Base-by-base conservation (phyloP, 176 grass and related monocot species). In the Oryza meridionalis region DNA sequence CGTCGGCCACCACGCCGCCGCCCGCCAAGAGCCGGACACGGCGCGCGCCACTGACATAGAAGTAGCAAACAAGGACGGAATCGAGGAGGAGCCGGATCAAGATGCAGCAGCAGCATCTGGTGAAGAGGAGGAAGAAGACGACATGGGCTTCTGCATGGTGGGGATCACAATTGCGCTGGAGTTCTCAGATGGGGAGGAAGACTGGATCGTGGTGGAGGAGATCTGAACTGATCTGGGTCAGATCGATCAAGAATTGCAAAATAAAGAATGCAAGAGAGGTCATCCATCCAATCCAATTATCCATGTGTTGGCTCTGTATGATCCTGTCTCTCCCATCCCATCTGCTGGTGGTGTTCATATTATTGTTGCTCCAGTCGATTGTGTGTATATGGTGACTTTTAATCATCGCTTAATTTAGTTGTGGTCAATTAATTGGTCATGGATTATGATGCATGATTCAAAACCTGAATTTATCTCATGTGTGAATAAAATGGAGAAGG, bases 181-280 rank as follows among this genome's bases (percentile, higher is more conserved):
- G 66, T 98, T 76, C 74, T 93, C 89, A 10, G 91, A 92, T 61
- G 91, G 77, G 14, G 96, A 98, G 67, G 96, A 95, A 83, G 96
- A 92, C 88, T 98, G 96, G 96, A 88, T 98, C 84, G 85, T 98
- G 76, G 93, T 97, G 86, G 86, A 89, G 27, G 95, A 94, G 90
- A 97, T 59, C 17, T 1, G 12, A 29, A 55, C 21, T 9, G 10
- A n/a, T 37, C 35, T 31, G 0, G 35, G 35, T 65, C 21, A 3
- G 15, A 14, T 82, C 47, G 0, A 53, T 64, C 69, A 47, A 26
- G 24, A 7, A 16, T 33, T 88, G 51, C 72, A 37, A 66, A 72
- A 81, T 75, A 73, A 85, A 7, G 72, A 35, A 10, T 32, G 22
- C 38, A 38, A 37, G 35, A 64, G 50, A 70, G 25, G 24, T 66